Evolutionary conservation across 1,284 basidiomycete genomes (phyloP).

Genomic region (Apiotrichum laibachii): DNA sequence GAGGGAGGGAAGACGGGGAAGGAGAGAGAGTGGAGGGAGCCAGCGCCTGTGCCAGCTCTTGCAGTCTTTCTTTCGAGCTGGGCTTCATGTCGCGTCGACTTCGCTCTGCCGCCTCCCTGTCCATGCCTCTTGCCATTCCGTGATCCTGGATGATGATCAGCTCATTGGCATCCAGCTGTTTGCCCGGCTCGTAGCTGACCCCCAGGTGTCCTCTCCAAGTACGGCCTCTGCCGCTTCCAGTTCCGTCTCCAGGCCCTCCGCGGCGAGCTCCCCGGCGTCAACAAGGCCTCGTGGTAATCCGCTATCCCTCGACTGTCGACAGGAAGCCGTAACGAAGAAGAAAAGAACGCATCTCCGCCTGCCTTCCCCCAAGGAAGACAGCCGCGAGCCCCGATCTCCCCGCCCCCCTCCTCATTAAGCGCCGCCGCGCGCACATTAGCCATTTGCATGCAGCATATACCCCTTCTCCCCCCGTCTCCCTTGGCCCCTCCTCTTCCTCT

Average conservation of each 20-base stretch:
- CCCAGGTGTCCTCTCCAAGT: slow-evolving; percentile 73
- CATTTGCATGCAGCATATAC: slow-evolving; percentile 2
- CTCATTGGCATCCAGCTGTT: background rate
- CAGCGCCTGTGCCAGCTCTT: too few species aligned
- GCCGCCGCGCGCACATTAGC: background rate
- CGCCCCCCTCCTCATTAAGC: background rate
- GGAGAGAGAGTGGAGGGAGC: background rate
- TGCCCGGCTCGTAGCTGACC: slow-evolving; percentile 6
- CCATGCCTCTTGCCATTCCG: too few species aligned
- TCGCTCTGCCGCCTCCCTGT: too few species aligned
- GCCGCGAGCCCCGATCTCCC: background rate
- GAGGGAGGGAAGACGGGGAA: background rate
- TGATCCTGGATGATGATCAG: too few species aligned
- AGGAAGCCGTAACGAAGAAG: background rate
- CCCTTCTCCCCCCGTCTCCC: background rate
- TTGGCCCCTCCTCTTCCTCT: too few species aligned
- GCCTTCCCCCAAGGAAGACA: too few species aligned
- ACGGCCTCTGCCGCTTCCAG: slow-evolving; percentile 81
- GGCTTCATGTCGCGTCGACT: too few species aligned
- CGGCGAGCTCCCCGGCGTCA: slow-evolving; percentile 78
- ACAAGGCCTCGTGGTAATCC: slow-evolving; percentile 81
- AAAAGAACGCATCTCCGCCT: background rate
- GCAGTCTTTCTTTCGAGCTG: background rate
- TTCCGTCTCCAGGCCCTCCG: slow-evolving; percentile 78
- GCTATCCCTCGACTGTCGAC: background rate